These are phyloP conservation scores for Bryopsis sp. DNA, from an alignment of 139 green algal species.

Conservation along the genomic window DNA sequence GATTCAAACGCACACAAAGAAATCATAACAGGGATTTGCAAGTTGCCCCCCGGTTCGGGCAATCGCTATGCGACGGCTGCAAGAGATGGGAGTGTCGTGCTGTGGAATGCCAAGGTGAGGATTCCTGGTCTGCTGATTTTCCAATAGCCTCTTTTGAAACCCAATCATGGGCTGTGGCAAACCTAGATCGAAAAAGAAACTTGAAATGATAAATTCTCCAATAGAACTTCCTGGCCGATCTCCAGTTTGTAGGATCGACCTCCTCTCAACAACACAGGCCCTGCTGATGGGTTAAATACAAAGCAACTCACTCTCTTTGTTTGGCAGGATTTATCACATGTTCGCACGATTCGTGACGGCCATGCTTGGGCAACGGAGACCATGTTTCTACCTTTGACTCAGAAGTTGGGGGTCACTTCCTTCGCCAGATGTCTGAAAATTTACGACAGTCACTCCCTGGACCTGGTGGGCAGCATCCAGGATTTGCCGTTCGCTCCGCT, in stretches of 20 bases:
- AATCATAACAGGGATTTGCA: constrained; percentile 4
- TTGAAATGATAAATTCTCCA: too few relatives aligned
- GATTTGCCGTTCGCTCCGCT: constrained; percentile 49
- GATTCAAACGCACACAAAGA: neutral
- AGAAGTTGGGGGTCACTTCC: constrained; percentile 38
- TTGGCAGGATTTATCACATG: constrained; percentile 15
- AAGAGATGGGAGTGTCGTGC: constrained; percentile 40
- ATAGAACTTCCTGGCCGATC: too few relatives aligned
- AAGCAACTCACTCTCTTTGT: neutral
- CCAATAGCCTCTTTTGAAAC: too few relatives aligned
- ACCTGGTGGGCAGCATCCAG: constrained; percentile 13
- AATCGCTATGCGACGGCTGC: constrained; percentile 43
- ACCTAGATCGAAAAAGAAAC: too few relatives aligned
- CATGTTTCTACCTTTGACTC: constrained; percentile 34
- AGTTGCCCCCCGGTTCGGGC: constrained; percentile 18
- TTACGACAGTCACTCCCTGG: constrained; percentile 30
- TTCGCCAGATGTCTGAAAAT: constrained; percentile 47
- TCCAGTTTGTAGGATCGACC: too few relatives aligned
- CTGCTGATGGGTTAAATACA: neutral
- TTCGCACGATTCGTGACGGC: constrained; percentile 16
- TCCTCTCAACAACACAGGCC: too few relatives aligned
- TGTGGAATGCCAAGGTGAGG: constrained; percentile 49
- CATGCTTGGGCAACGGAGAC: constrained; percentile 36
- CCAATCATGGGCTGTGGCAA: too few relatives aligned
- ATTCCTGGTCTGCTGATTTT: neutral